These are phyloP conservation scores for Filobasidium uniguttulatum DNA, from an alignment of 1,284 basidiomycete genomes.

Conservation along the genomic window DNA sequence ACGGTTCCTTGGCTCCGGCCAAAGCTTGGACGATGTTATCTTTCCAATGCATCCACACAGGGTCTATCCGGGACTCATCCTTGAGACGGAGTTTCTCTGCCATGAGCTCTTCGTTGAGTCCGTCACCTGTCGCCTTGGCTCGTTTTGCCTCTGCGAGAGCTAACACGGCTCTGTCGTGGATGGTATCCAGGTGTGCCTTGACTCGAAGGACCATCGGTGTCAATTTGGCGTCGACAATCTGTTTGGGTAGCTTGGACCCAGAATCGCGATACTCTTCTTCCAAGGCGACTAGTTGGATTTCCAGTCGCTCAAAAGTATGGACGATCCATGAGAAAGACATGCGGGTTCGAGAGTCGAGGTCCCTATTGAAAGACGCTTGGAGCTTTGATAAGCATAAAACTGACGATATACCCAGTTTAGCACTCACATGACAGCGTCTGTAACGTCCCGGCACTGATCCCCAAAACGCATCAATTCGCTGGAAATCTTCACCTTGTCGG, in stretches of 20 bases:
- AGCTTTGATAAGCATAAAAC: neutral
- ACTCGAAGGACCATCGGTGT: slow-evolving; percentile 9
- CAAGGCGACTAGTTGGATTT: slow-evolving; percentile 3
- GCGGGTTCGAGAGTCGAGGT: slow-evolving; percentile 8
- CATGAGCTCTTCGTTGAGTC: slow-evolving; percentile 6
- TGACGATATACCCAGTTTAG: neutral
- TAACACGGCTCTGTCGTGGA: slow-evolving; percentile 11
- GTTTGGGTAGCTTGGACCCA: no score
- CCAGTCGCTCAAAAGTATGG: slow-evolving; percentile 13
- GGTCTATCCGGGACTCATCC: slow-evolving; percentile 7
- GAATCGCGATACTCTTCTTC: neutral
- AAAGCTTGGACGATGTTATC: slow-evolving; percentile 8
- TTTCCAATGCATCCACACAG: slow-evolving; percentile 9
- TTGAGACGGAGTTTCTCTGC: slow-evolving; percentile 9
- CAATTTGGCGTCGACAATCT: no score
- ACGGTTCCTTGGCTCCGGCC: slow-evolving; percentile 8
- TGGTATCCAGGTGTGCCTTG: slow-evolving; percentile 13
- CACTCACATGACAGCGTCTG: slow-evolving; percentile 13
- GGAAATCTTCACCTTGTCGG: slow-evolving; percentile 11
- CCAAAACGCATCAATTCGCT: slow-evolving; percentile 11
- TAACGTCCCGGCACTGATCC: slow-evolving; percentile 13
- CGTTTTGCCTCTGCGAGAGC: slow-evolving; percentile 13
- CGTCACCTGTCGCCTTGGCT: slow-evolving; percentile 7
- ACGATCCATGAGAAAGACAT: slow-evolving; percentile 13
- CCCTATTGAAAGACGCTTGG: neutral